Evolutionary conservation across 345 rosid species (phyloP).

Genomic region (Anacardium occidentale): DNA sequence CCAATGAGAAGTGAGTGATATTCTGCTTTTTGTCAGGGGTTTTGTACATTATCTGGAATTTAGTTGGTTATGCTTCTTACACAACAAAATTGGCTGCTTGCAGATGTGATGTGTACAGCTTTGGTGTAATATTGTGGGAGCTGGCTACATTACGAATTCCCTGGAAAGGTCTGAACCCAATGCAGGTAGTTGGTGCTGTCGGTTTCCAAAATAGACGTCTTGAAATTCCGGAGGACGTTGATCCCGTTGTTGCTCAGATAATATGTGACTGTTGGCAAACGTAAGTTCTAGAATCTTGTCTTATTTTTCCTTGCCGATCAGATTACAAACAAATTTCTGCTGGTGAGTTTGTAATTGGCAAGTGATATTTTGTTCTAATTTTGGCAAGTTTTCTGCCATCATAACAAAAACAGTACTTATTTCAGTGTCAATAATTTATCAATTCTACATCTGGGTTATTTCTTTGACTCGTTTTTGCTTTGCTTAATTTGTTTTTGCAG

Average conservation of each 20-base stretch:
- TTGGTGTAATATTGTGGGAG: slow-evolving; percentile 98
- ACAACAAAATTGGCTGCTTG: slow-evolving; percentile 23
- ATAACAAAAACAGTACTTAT: too few species aligned
- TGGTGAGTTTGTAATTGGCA: too few species aligned
- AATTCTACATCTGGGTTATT: background rate
- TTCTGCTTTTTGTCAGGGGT: background rate
- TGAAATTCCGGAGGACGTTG: slow-evolving; percentile 68
- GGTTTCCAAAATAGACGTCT: slow-evolving; percentile 94
- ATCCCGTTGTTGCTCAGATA: slow-evolving; percentile 75
- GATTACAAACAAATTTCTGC: background rate
- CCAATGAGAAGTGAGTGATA: slow-evolving; percentile 83
- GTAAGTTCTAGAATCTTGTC: slow-evolving; percentile 40
- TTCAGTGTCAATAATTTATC: background rate
- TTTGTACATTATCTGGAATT: background rate
- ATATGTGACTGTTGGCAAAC: slow-evolving; percentile 88
- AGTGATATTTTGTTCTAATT: too few species aligned
- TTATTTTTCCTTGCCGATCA: slow-evolving; percentile 9
- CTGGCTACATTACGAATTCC: slow-evolving; percentile 69
- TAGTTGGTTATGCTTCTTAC: slow-evolving; percentile 14
- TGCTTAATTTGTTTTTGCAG: slow-evolving; percentile 34
- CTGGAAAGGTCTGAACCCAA: slow-evolving; percentile 97
- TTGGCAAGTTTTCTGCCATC: too few species aligned
- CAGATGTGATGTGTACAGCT: slow-evolving; percentile 98
- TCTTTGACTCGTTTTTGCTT: background rate
- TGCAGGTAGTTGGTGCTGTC: slow-evolving; percentile 99